These are phyloP conservation scores for Dothideomycetidae sp. DNA, from an alignment of 2,329 filamentous ascomycete genomes.

Conservation along the genomic window DNA sequence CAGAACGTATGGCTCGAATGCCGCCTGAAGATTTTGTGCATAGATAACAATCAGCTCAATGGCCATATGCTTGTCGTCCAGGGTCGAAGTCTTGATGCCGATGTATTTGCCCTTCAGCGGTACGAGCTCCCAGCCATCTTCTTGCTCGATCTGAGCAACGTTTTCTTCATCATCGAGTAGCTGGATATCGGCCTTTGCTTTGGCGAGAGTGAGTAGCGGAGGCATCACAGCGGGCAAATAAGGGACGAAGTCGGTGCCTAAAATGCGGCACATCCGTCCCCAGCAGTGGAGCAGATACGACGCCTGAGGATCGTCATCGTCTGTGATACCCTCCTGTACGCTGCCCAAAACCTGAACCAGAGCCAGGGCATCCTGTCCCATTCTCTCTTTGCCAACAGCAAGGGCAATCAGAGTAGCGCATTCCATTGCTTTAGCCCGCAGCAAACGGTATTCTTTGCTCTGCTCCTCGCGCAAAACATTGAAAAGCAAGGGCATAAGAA, in stretches of 20 bases:
- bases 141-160: constrained; percentile 79
- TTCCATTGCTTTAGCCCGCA: constrained; percentile 97
- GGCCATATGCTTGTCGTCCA: constrained; percentile 99
- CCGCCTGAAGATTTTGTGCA: constrained; percentile 82
- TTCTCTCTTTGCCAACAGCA: constrained; percentile 84
- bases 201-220: constrained; percentile 75
- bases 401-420: constrained; percentile 92
- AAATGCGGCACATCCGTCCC: constrained; percentile 95
- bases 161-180: constrained; percentile 90
- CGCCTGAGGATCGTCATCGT: constrained; percentile 87
- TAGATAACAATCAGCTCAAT: constrained; percentile 97
- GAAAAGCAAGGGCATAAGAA: constrained; percentile 87
- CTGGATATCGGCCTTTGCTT: constrained; percentile 94
- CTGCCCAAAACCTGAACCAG: constrained; percentile 76
- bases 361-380: constrained; percentile 73
- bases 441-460: constrained; percentile 79
- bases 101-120: constrained; percentile 97
- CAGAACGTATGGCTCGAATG: constrained; percentile 81
- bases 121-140: constrained; percentile 95
- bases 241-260: constrained; percentile 79
- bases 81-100: constrained; percentile 88
- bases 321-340: constrained; percentile 75
- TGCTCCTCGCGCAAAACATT: constrained; percentile 79
- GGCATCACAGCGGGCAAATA: constrained; percentile 92
- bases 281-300: constrained; percentile 98